A percentile compares a stretch with the other conserved stretches of the same genome.
Conservation (phyloP, 1,139 yeast genomes). For the Scheffersomyces stambukii region DNA sequence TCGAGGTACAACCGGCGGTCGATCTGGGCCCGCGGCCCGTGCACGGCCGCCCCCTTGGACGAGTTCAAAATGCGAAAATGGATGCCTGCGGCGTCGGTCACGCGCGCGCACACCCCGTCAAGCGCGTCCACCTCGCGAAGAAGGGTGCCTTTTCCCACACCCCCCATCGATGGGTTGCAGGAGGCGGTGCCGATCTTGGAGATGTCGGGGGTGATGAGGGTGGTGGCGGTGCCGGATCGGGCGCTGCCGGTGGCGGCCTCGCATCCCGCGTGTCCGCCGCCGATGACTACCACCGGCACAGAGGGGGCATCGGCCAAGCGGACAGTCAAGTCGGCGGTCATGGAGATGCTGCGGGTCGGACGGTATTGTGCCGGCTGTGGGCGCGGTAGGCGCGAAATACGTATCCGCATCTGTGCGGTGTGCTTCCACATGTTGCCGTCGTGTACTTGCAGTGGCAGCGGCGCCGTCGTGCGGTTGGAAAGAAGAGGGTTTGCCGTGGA, state of each 20-base stretch:
- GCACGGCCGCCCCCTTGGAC: constrained; percentile 94
- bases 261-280: constrained; percentile 99
- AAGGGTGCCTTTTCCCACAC: constrained; percentile 95
- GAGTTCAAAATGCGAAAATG: constrained; percentile 85
- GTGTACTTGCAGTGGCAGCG: too few relatives aligned
- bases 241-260: constrained; percentile 97
- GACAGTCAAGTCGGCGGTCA: constrained; percentile 36
- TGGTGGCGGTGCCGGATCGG: constrained; percentile 69
- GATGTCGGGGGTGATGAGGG: constrained; percentile 72
- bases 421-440: too few relatives aligned
- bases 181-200: constrained; percentile 88
- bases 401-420: too few relatives aligned
- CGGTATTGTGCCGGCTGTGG: too few relatives aligned
- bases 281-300: constrained; percentile 79
- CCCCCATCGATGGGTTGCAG: constrained; percentile 98
- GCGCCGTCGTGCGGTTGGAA: too few relatives aligned
- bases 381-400: too few relatives aligned
- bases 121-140: constrained; percentile 92
- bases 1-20: constrained; percentile 74
- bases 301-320: constrained; percentile 28
- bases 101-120: constrained; percentile 83
- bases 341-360: constrained; percentile 17
- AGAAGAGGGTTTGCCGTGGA: too few relatives aligned
- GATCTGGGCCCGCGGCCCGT: constrained; percentile 98
- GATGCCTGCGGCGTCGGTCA: constrained; percentile 90